Evolutionary conservation across 2,329 filamentous ascomycete genomes (phyloP), one percentile per base, ranked within the genome.

Genomic region (Nemania sp.): DNA sequence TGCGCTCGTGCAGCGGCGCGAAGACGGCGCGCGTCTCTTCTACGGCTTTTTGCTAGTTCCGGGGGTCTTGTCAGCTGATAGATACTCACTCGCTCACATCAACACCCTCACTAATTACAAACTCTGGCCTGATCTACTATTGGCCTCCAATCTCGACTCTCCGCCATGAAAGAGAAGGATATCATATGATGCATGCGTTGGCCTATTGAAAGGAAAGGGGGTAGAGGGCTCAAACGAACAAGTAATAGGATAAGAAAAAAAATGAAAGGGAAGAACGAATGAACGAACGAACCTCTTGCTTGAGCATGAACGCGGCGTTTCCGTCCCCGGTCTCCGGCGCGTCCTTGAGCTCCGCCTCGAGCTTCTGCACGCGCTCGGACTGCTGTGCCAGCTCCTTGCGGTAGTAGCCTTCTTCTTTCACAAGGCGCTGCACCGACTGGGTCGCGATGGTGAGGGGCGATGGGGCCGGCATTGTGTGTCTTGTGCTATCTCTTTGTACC

Each of bases 321-420:
- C 86, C 84, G 57, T 89, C 88, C 15, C 67, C 47, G 20, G 39
- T 41, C 7, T 52, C 54, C 3, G 44, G 9, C 17, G 49, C 28
- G n/a, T 67, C 71, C 36, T 77, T 70, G 26, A 83, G 70, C 63
- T 88, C 84, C 39, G 79, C 76, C 70, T 86, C 80, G 15, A 96
- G 79, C 69, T 85, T 83, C 70, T 81, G 75, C 60, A 95, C 81
- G 52, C 88, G 83, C 57, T 81, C 80, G 64, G 89, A 80, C 70
- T 97, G 92, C 61, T 86, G 79, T 60, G 81, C 77, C 17, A 92
- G 81, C 72, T 99, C 94, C 69, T 88, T 88, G 78, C 92, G 88
- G 76, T 99, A 97, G 65, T 87, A 93, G 33, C 82, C 78, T 72
- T 97, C 90, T 73, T 99, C 94, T 73, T 96, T 97, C 62, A 96